Conservation (phyloP, 805 yeast species). For the Yamadazyma sp. region DNA sequence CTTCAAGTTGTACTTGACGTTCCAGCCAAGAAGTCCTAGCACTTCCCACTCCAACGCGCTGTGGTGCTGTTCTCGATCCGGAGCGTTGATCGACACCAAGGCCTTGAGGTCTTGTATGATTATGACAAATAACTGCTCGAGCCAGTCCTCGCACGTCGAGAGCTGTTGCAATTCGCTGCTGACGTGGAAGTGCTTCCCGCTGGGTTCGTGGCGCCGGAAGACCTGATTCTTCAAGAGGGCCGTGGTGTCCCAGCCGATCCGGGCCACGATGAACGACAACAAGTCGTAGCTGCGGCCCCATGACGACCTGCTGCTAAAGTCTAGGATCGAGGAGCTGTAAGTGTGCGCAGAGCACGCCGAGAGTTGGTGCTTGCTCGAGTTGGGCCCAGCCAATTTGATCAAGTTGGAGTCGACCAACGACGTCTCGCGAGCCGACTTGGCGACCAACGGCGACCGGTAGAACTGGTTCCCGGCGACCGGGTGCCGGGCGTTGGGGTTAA, state of each 20-base stretch:
- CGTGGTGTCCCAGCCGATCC: constrained; percentile 81
- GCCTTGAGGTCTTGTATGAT: constrained; percentile 59
- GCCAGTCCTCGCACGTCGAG: constrained; percentile 65
- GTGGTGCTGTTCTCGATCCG: constrained; percentile 36
- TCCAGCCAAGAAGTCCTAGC: constrained; percentile 56
- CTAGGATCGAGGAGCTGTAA: constrained; percentile 28
- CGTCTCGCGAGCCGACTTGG: constrained; percentile 32
- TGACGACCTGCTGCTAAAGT: constrained; percentile 34
- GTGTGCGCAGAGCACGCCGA: constrained; percentile 34
- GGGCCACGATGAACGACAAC: constrained; percentile 63
- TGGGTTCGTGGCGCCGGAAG: constrained; percentile 34
- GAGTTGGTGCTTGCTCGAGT: constrained; percentile 24
- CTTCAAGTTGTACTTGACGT: constrained; percentile 37
- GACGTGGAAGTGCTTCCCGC: constrained; percentile 2
- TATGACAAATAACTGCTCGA: constrained; percentile 69
- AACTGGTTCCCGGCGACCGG: constrained; percentile 37
- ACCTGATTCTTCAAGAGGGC: constrained; percentile 64
- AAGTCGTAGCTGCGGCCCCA: constrained; percentile 59
- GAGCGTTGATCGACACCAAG: constrained; percentile 25
- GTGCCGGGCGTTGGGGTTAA: constrained; percentile 32
- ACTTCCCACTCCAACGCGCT: constrained; percentile 76
- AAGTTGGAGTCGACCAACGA: constrained; percentile 35
- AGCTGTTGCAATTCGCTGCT: constrained; percentile 17
- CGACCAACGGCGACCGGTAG: constrained; percentile 35
- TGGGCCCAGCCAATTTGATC: constrained; percentile 28